phyloP scores from a whole-genome alignment of 768 basidiomycete species.

The Calocybe indica region DNA sequence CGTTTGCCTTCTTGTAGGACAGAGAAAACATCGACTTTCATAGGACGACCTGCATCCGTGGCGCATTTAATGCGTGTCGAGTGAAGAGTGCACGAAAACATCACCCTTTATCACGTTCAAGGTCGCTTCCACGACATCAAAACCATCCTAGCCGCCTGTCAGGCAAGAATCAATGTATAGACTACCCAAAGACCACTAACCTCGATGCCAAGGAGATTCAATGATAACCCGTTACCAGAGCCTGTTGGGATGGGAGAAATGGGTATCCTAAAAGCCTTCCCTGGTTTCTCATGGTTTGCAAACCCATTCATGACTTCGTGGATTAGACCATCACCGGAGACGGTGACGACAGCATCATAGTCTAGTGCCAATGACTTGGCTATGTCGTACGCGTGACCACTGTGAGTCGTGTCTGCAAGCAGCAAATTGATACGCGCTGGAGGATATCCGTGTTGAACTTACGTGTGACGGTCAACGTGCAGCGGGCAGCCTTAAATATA shows the following conservation, averaged over 20 bases:
- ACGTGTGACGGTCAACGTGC: conserved; percentile 59
- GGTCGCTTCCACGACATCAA: conserved; percentile 65
- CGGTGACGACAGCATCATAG: conserved; percentile 66
- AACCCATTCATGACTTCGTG: conserved; percentile 86
- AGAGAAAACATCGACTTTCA: conserved; percentile 75
- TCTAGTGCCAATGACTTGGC: conserved; percentile 48
- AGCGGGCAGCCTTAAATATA: conserved; percentile 62
- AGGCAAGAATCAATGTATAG: not conserved
- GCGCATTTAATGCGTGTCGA: not conserved
- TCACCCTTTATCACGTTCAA: conserved; percentile 79
- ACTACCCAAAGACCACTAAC: conserved; percentile 26
- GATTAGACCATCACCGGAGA: conserved; percentile 82
- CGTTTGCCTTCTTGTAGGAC: conserved; percentile 62
- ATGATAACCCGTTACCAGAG: conserved; percentile 70
- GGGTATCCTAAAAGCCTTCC: conserved; percentile 59
- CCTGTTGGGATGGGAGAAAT: conserved; percentile 79
- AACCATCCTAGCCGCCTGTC: conserved; percentile 43
- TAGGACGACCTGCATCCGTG: conserved; percentile 47
- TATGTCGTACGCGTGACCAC: conserved; percentile 63
- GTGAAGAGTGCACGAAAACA: not conserved
- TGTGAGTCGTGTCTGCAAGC: conserved; percentile 52
- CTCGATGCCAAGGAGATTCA: conserved; percentile 69
- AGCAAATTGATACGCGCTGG: too few relatives aligned
- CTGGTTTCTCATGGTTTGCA: conserved; percentile 54
- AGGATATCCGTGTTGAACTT: conserved; percentile 15